These are phyloP conservation scores for Xylariaceae sp. DNA, from an alignment of 2,329 filamentous ascomycete genomes.

Conservation along the genomic window DNA sequence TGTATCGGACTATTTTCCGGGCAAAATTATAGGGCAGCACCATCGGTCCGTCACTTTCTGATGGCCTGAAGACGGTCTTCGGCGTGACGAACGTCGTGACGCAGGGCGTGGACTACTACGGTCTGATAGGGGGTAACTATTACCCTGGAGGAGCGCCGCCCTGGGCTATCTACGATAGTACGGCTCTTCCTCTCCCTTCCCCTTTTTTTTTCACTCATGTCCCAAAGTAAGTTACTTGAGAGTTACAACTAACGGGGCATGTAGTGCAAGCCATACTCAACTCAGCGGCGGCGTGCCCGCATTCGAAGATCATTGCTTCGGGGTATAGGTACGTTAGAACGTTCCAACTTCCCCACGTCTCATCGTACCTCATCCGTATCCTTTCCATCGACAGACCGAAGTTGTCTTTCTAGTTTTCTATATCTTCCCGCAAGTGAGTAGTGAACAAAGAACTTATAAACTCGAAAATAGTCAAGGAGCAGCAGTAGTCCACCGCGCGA, in stretches of 20 bases:
- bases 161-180: conserved; percentile 26
- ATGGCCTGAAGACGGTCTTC: conserved; percentile 25
- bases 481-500: conserved; percentile 35
- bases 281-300: conserved; percentile 21
- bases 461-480: conserved; percentile 29
- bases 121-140: conserved; percentile 25
- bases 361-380: too few species aligned
- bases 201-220: not conserved
- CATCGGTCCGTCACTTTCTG: conserved; percentile 24
- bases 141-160: conserved; percentile 28
- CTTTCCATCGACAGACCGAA: too few species aligned
- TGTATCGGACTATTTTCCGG: too few species aligned
- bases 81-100: conserved; percentile 26
- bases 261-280: conserved; percentile 23
- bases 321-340: conserved; percentile 23
- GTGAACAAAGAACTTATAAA: not conserved
- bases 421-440: too few species aligned
- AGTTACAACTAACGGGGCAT: too few species aligned
- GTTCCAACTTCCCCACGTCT: too few species aligned
- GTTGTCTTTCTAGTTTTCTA: not conserved
- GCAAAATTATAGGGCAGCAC: conserved; percentile 24
- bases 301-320: conserved; percentile 25
- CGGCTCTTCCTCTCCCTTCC: not conserved
- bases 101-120: conserved; percentile 28
- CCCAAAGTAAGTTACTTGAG: not conserved